A percentile compares a stretch with the other conserved stretches of the same genome.
Conservation (phyloP, 2,329 filamentous ascomycete species). For the Microsporum audouinii region DNA sequence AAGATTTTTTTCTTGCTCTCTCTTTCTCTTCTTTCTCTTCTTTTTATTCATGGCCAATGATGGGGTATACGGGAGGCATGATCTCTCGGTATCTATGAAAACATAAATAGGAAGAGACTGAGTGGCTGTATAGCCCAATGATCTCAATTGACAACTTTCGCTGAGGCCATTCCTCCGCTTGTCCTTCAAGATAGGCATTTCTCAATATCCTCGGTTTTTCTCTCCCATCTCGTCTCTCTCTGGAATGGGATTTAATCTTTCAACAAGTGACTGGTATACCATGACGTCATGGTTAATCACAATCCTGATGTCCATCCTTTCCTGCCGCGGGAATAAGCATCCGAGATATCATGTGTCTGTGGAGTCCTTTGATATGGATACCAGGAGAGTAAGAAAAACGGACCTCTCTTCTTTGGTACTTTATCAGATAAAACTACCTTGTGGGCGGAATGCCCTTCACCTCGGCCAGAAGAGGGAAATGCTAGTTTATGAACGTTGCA, state of each 20-base stretch:
- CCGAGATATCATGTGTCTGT: neutral
- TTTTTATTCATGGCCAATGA: conserved; percentile 11
- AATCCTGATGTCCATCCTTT: neutral
- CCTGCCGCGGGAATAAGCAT: neutral
- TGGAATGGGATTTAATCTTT: neutral
- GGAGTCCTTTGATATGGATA: neutral
- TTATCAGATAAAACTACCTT: neutral
- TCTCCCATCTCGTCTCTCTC: neutral
- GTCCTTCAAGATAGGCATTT: neutral
- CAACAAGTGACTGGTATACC: neutral
- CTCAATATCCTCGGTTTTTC: neutral
- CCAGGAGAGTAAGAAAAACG: neutral
- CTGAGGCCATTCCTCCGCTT: conserved; percentile 8
- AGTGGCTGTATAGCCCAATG: conserved; percentile 9
- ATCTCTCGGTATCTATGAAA: conserved; percentile 9
- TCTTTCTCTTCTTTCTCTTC: conserved; percentile 4
- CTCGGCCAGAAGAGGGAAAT: neutral
- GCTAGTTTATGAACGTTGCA: neutral
- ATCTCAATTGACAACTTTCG: conserved; percentile 13
- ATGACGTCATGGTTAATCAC: neutral
- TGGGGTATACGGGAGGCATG: conserved; percentile 8
- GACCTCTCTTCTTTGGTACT: neutral
- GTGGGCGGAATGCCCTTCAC: neutral
- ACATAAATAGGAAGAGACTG: conserved; percentile 15
- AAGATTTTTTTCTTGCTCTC: neutral